A percentile compares a stretch with the other conserved stretches of the same genome.
phyloP scores from a whole-genome alignment of 345 rosid genomes.

The Euclidium syriacum region DNA sequence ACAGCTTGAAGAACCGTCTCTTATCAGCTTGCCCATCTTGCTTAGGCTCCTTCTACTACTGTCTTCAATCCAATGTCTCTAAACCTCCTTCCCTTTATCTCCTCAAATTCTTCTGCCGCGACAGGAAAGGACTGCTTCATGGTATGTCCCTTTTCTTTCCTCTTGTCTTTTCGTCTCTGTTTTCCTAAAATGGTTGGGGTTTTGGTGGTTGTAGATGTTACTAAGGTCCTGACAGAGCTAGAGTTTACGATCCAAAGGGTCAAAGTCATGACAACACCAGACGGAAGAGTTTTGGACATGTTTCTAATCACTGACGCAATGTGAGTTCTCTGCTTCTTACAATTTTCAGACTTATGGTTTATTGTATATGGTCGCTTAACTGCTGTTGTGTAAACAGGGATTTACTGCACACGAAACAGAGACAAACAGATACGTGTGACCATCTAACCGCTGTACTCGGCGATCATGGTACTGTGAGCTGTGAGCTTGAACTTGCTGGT shows the following conservation, averaged over 20 bases:
- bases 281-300: constrained; percentile 62
- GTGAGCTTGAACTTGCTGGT: constrained; percentile 67
- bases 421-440: constrained; percentile 47
- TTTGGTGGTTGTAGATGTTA: constrained; percentile 44
- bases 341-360: not conserved
- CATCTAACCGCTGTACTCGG: constrained; percentile 49
- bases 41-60: constrained; percentile 34
- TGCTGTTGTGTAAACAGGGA: constrained; percentile 38
- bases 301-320: constrained; percentile 61
- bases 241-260: constrained; percentile 68
- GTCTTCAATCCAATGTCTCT: constrained; percentile 32
- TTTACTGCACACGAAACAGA: constrained; percentile 49
- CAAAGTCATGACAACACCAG: constrained; percentile 73
- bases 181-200: not conserved
- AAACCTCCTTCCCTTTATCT: constrained; percentile 47
- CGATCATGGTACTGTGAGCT: constrained; percentile 54
- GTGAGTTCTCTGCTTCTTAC: constrained; percentile 30
- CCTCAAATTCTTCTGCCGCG: constrained; percentile 53
- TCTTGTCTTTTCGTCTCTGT: not conserved
- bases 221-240: constrained; percentile 50
- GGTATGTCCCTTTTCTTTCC: constrained; percentile 29
- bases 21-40: constrained; percentile 54
- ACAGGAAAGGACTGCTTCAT: constrained; percentile 60
- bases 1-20: constrained; percentile 54
- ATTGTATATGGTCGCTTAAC: not conserved